Evolutionary conservation across 2,329 filamentous ascomycete species (phyloP), one percentile per base, ranked within the genome.

Genomic region (Colletotrichum lentis): DNA sequence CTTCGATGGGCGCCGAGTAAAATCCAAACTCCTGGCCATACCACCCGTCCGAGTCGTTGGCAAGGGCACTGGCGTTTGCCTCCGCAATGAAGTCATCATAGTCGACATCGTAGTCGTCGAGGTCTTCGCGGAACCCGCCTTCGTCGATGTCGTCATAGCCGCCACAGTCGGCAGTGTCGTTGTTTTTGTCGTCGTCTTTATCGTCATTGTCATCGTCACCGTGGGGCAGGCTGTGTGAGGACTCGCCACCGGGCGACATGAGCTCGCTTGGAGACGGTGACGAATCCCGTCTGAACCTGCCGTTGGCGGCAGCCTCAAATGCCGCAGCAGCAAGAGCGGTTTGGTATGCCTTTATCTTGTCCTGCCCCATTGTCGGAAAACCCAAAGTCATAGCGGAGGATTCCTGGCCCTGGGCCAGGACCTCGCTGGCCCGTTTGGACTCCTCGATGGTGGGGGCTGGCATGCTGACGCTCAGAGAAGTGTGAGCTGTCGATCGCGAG

Each of bases 1-100:
- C 76, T 12, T 76, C 76, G 5, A 80, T 72, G 0, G 87, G 86
- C 1, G 84, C 82, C 1, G 94, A 93, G 77, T 97, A 99, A 77
- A 99, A 99, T 0, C 94, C 94, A 75, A 99, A 99, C 77, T 99
- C 96, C 72, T 94, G 91, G 0, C 96, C 96, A 75, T 99, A 99
- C 82, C 96, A 96, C 0, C 93, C 95, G 71, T 97, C 95, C 7
- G 90, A 90, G 74, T 99, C 96, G 72, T 93, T 94, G 53, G 96
- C 95, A 8, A 99, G 84, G 1, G 92, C 96, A 76, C 96, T 94
- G 0, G 95, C 94, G 73, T 99, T 99, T 5, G 96, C 96, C 66
- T 94, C 96, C 0, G 94, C 95, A 69, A 99, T 96, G 73, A 98
- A 96, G 39, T 90, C 89, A 73, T 97, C 94, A 72, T 98, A 94